Percentiles rank a stretch among this genome's conserved stretches.
Evolutionary conservation across 164 flowering plant species (phyloP).

Genomic region (Vitis riparia): DNA sequence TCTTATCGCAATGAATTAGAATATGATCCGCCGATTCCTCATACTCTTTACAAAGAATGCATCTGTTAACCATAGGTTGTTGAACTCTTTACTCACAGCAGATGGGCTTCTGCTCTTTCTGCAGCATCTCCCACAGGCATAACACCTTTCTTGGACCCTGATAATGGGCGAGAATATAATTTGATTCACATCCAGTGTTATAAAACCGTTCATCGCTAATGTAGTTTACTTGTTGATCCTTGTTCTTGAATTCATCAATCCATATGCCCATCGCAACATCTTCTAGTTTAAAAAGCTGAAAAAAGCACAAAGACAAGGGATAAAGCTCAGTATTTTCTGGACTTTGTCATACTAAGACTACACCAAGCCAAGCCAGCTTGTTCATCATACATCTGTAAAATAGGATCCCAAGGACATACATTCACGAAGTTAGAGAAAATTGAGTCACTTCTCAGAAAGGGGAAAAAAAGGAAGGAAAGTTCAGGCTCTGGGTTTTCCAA

Average conservation of each 20-base stretch:
- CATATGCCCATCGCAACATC: slow-evolving; percentile 98
- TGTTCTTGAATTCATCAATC: slow-evolving; percentile 63
- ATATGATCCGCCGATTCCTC: too few relatives aligned
- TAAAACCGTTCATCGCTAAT: slow-evolving; percentile 61
- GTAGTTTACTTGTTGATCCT: slow-evolving; percentile 56
- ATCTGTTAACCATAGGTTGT: too few relatives aligned
- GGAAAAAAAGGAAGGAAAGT: too few relatives aligned
- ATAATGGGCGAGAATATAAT: slow-evolving; percentile 85
- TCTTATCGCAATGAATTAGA: too few relatives aligned
- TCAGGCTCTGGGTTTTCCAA: too few relatives aligned
- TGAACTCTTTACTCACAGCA: slow-evolving; percentile 62
- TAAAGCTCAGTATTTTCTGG: neutral
- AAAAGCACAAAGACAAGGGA: slow-evolving; percentile 5
- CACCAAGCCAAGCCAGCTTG: too few relatives aligned
- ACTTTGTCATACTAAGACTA: too few relatives aligned
- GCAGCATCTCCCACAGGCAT: slow-evolving; percentile 91
- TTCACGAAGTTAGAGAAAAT: too few relatives aligned
- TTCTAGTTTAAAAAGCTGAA: slow-evolving; percentile 85
- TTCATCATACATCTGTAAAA: too few relatives aligned
- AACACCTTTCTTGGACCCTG: slow-evolving; percentile 76
- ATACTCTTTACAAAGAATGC: too few relatives aligned
- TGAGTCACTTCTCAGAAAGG: too few relatives aligned
- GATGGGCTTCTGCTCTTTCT: slow-evolving; percentile 48
- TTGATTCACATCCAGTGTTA: slow-evolving; percentile 74
- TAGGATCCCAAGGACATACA: too few relatives aligned